phyloP scores from a whole-genome alignment of 306 rosid species.

The Cicer yamashitae region DNA sequence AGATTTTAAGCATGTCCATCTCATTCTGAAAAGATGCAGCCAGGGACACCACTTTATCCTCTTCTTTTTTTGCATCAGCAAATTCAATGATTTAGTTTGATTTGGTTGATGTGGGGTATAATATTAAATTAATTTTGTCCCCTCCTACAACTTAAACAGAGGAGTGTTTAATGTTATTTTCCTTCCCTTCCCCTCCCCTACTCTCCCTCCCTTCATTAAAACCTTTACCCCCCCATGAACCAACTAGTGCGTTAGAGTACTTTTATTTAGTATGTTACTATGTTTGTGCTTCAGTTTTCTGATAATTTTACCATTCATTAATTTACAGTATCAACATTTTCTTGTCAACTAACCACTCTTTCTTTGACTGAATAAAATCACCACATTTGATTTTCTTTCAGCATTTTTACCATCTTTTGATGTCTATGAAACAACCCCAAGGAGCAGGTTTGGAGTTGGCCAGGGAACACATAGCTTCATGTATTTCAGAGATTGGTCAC shows the following conservation, averaged over 20 bases:
- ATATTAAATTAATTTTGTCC: neutral
- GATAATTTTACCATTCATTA: neutral
- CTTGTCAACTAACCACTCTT: conserved; percentile 34
- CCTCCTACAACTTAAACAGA: neutral
- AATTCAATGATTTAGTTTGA: neutral
- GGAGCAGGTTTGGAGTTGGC: conserved; percentile 98
- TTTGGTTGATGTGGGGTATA: neutral
- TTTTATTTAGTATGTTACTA: conserved; percentile 21
- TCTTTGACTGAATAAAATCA: conserved; percentile 27
- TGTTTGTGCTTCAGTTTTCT: conserved; percentile 29
- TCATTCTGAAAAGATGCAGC: neutral
- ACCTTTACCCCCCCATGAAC: neutral
- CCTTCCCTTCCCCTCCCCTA: conserved; percentile 6
- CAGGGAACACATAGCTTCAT: conserved; percentile 84
- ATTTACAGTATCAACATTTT: conserved; percentile 27
- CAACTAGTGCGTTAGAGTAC: neutral
- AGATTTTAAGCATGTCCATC: neutral
- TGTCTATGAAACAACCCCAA: conserved; percentile 90
- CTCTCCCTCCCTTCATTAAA: neutral
- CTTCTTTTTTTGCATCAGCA: conserved; percentile 4
- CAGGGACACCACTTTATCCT: neutral
- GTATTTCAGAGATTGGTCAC: conserved; percentile 74
- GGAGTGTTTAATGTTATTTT: neutral
- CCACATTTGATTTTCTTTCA: conserved; percentile 56
- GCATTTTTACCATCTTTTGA: conserved; percentile 90